phyloP scores from a whole-genome alignment of 352 stramenopile genomes.

The Phytophthora megakarya region DNA sequence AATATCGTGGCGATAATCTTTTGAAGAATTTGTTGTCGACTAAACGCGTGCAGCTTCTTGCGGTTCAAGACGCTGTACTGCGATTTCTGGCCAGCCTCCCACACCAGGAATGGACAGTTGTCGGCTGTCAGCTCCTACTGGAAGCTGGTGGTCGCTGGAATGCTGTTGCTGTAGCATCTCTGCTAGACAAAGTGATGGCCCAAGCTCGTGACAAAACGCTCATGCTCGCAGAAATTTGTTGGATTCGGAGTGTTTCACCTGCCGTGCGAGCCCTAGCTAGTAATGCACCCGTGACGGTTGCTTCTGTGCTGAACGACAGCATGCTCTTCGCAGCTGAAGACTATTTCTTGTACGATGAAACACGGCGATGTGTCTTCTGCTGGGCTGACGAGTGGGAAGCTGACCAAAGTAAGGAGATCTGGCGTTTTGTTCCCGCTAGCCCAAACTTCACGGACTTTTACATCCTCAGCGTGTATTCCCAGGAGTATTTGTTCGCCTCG shows the following conservation, averaged over 20 bases:
- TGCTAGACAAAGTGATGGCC: constrained; percentile 32
- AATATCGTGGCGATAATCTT: constrained; percentile 30
- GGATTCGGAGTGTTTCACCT: constrained; percentile 30
- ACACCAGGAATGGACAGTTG: constrained; percentile 25
- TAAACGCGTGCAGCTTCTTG: constrained; percentile 26
- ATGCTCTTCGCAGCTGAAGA: constrained; percentile 36
- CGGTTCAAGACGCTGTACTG: constrained; percentile 15
- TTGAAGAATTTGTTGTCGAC: constrained; percentile 28
- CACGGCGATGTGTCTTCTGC: constrained; percentile 46
- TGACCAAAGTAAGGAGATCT: constrained; percentile 46
- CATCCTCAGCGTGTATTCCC: constrained; percentile 25
- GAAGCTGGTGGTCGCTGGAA: constrained; percentile 27
- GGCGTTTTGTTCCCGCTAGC: constrained; percentile 22
- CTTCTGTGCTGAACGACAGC: constrained; percentile 25
- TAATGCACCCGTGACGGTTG: constrained; percentile 35
- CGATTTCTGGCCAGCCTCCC: constrained; percentile 22
- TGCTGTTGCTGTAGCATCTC: constrained; percentile 22
- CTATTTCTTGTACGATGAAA: constrained; percentile 36
- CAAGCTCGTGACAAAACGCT: constrained; percentile 23
- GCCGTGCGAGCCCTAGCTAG: constrained; percentile 41
- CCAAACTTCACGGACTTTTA: constrained; percentile 31
- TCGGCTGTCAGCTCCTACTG: constrained; percentile 24
- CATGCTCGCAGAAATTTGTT: constrained; percentile 28
- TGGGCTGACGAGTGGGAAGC: constrained; percentile 40
- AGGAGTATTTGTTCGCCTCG: constrained; percentile 28